Percentiles rank a stretch among this genome's conserved stretches.
phyloP scores from a whole-genome alignment of 352 stramenopile species.

The Pythium dissimile region DNA sequence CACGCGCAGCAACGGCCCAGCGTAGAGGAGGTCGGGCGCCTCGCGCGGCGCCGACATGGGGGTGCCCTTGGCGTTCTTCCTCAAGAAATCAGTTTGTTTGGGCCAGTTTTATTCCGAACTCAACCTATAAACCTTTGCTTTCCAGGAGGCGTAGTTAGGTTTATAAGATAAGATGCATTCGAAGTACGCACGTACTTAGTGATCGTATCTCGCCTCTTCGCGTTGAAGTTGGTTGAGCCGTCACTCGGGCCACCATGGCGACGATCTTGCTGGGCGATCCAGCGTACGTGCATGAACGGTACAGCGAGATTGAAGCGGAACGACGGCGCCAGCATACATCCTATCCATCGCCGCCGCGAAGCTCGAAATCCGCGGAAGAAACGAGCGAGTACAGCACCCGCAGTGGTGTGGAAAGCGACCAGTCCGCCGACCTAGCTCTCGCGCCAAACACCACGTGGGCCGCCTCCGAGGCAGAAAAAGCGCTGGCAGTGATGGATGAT shows the following conservation, averaged over 20 bases:
- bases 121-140: conserved; percentile 18
- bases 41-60: conserved; percentile 7
- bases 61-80: background rate
- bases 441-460: background rate
- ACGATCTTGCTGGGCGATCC: conserved; percentile 43
- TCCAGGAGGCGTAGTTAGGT: too few species aligned
- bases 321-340: background rate
- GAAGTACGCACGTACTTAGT: conserved; percentile 11
- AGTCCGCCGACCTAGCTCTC: background rate
- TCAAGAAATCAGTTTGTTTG: conserved; percentile 4
- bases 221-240: conserved; percentile 22
- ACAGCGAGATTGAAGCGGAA: conserved; percentile 34
- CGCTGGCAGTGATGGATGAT: background rate
- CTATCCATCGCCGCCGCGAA: background rate
- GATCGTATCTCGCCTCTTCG: background rate
- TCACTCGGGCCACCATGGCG: conserved; percentile 35
- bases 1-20: conserved; percentile 56
- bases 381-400: background rate
- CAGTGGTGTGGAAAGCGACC: background rate
- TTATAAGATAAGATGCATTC: background rate
- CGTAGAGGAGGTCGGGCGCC: conserved; percentile 52
- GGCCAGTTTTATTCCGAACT: background rate
- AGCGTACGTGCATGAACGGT: conserved; percentile 46
- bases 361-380: background rate
- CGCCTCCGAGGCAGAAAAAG: background rate